These are phyloP conservation scores for Iris macrosiphon DNA, from an alignment of 106 monocot genomes.

Conservation along the genomic window DNA sequence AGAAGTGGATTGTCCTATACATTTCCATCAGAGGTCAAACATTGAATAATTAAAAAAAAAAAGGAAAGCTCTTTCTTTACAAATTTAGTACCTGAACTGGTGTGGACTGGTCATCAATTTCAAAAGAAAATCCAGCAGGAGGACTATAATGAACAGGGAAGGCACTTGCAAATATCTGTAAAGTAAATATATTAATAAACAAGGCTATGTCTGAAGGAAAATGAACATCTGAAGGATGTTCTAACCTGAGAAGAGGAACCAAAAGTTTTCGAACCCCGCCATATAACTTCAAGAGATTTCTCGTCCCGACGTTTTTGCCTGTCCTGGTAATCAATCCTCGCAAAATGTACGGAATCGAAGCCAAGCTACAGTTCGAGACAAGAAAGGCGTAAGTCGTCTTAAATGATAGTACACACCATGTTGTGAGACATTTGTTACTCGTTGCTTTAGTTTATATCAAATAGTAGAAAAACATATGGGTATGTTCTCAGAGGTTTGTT, in stretches of 20 bases:
- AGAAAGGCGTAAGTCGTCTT: conserved; percentile 1
- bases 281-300: conserved; percentile 84
- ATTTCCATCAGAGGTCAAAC: not conserved
- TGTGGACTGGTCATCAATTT: conserved; percentile 16
- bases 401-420: not conserved
- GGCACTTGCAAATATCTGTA: conserved; percentile 53
- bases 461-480: no score
- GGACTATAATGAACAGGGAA: conserved; percentile 51
- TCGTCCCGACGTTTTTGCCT: conserved; percentile 41
- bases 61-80: not conserved
- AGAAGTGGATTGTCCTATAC: conserved; percentile 65
- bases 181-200: conserved; percentile 1
- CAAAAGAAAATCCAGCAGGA: conserved; percentile 46
- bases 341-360: conserved; percentile 73
- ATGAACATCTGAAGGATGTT: not conserved
- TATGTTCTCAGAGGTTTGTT: no score
- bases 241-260: conserved; percentile 64
- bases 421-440: not conserved
- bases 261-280: conserved; percentile 76
- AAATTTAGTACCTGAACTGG: conserved; percentile 38
- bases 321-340: conserved; percentile 87
- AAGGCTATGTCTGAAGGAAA: not conserved
- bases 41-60: no score
- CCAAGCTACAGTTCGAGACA: conserved; percentile 52
- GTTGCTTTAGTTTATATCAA: no score